phyloP scores from a whole-genome alignment of 78 protist genomes.

The Emiliania huxleyi region DNA sequence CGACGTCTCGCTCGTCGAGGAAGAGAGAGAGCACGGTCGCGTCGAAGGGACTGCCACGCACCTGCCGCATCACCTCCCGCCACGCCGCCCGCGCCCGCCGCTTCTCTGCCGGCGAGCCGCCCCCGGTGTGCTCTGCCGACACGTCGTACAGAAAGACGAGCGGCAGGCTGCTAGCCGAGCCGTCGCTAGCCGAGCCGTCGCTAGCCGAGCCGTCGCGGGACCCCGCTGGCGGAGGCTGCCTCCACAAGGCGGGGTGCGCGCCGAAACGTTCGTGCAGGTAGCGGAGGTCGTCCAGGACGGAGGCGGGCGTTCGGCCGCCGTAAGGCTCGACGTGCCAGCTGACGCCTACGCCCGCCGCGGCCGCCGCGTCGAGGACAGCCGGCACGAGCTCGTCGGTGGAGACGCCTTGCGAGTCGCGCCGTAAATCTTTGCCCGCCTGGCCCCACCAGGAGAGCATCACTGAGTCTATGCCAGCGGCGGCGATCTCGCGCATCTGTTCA shows the following conservation, averaged over 20 bases:
- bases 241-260: background rate
- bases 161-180: background rate
- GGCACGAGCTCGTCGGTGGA: background rate
- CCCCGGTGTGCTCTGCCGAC: background rate
- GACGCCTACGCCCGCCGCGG: background rate
- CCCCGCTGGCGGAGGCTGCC: no score
- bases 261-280: background rate
- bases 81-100: background rate
- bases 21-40: background rate
- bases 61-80: background rate
- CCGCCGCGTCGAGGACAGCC: constrained; percentile 3
- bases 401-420: background rate
- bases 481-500: background rate
- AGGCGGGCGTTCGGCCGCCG: background rate
- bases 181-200: background rate
- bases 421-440: background rate
- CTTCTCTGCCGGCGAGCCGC: no score
- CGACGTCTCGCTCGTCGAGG: background rate
- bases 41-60: background rate
- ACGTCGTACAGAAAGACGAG: constrained; percentile 27
- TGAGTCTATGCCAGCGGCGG: background rate
- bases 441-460: constrained; percentile 5
- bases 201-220: background rate
- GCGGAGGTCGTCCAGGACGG: background rate
- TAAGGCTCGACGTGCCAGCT: constrained; percentile 43